Conservation (phyloP, 2,329 filamentous ascomycete species). For the Colletotrichum sp. region DNA sequence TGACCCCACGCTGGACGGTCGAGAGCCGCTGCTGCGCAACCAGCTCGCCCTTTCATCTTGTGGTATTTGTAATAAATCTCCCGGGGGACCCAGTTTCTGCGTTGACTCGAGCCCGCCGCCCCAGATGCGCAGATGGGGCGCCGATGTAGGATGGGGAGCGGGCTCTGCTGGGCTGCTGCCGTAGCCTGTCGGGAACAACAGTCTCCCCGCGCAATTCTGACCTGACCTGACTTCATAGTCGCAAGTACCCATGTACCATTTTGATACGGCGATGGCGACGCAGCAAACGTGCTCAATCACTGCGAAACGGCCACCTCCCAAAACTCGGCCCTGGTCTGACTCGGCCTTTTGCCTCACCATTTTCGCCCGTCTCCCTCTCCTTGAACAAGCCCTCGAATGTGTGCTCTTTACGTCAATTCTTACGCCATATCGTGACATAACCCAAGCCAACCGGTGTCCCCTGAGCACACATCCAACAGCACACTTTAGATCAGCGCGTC, state of each 20-base stretch:
- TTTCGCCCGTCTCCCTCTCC: background rate
- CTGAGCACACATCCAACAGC: background rate
- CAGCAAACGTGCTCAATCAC: background rate
- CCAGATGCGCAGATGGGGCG: background rate
- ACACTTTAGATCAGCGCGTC: too few relatives aligned
- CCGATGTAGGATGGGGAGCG: background rate
- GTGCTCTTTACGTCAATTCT: background rate
- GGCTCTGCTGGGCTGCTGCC: background rate
- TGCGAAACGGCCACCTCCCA: background rate
- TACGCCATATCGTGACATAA: background rate
- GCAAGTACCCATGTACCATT: background rate
- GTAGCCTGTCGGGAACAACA: background rate
- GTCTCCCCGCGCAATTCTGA: background rate
- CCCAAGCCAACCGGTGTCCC: background rate
- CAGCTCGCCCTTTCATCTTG: slow-evolving; percentile 1
- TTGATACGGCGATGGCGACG: background rate
- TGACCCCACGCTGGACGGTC: background rate
- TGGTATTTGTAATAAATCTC: slow-evolving; percentile 17
- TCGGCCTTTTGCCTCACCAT: background rate
- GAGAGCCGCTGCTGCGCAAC: background rate
- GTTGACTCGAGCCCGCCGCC: background rate
- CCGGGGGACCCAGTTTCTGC: slow-evolving; percentile 5
- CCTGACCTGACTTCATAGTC: background rate
- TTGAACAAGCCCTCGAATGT: background rate
- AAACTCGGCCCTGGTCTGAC: background rate